A percentile compares a stretch with the other conserved stretches of the same genome.
phyloP scores from a whole-genome alignment of 805 yeast species.

The Barnettozyma botsteinii region DNA sequence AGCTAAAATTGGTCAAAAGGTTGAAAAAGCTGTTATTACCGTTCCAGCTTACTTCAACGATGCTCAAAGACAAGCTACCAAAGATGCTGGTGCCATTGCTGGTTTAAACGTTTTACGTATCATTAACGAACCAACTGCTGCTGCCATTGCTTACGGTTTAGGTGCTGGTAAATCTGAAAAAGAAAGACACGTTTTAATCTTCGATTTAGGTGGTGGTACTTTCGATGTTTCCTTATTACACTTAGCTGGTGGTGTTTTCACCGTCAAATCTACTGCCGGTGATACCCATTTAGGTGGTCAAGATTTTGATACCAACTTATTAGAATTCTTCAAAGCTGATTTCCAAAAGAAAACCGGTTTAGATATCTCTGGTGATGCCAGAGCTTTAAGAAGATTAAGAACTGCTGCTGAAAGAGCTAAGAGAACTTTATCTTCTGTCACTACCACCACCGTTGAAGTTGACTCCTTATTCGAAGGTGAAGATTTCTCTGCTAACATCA shows the following conservation, averaged over 20 bases:
- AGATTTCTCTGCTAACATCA: constrained; percentile 92
- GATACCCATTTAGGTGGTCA: constrained; percentile 99
- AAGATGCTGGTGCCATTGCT: constrained; percentile 77
- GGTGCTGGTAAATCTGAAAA: constrained; percentile 80
- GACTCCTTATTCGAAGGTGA: constrained; percentile 93
- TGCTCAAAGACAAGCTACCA: constrained; percentile 77
- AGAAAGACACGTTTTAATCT: constrained; percentile 86
- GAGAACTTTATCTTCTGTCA: constrained; percentile 95
- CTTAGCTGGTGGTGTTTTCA: constrained; percentile 94
- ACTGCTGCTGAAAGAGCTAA: constrained; percentile 99
- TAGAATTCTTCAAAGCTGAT: constrained; percentile 87
- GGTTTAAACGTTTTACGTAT: constrained; percentile 74
- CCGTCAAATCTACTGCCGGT: constrained; percentile 98
- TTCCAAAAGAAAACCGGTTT: constrained; percentile 93
- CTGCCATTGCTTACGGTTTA: constrained; percentile 98
- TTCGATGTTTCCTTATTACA: constrained; percentile 92
- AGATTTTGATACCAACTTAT: constrained; percentile 95
- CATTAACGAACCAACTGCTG: constrained; percentile 87
- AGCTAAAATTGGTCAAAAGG: constrained; percentile 65
- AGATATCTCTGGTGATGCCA: constrained; percentile 85
- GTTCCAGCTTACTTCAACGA: constrained; percentile 80
- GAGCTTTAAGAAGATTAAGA: constrained; percentile 97
- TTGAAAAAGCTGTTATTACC: constrained; percentile 70
- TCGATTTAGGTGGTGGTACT: constrained; percentile 99
- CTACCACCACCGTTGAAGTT: constrained; percentile 92